Percentiles rank a stretch among this genome's conserved stretches.
These are phyloP conservation scores for sunflower (Helianthus annuus) DNA, from an alignment of 129 eudicot genomes.

Conservation along the genomic window HanXRQr2.0-SUNRISE NC_035433.2:143905861-143906360, in stretches of 20 bases:
- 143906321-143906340: conserved; percentile 13
- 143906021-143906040: neutral
- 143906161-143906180: too few relatives aligned
- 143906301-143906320: conserved; percentile 17
- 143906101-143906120: conserved; percentile 15
- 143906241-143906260: conserved; percentile 14
- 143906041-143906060: conserved; percentile 19
- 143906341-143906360: neutral
- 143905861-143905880: neutral
- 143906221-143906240: conserved; percentile 9
- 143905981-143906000: neutral
- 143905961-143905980: conserved; percentile 18
- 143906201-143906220: neutral
- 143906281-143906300: neutral
- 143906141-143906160: too few relatives aligned
- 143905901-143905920: conserved; percentile 11
- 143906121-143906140: conserved; percentile 12
- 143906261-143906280: conserved; percentile 3
- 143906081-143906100: neutral
- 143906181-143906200: neutral
- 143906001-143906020: neutral
- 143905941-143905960: neutral
- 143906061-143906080: neutral
- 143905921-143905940: neutral
- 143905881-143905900: neutral